Evolutionary conservation across 192 early-diverging fungal genomes (phyloP), one percentile per base, ranked within the genome.

Genomic region (Oehlia diaphana): DNA sequence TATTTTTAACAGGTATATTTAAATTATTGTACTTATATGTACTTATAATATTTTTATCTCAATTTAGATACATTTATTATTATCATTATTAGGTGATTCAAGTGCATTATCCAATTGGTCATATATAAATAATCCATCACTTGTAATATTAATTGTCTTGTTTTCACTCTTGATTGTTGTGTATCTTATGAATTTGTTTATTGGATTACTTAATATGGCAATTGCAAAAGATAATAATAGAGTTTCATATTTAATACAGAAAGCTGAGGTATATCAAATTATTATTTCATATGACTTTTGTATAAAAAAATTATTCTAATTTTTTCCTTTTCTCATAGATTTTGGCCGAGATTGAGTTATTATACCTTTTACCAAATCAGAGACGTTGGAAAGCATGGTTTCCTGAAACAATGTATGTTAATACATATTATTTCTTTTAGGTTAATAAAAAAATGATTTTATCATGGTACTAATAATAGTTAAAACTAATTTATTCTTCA

Each of bases 101-200:
- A 88, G 82, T 90, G 90, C 81, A 83, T 86, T 72, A 9, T 16
- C 28, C 4, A 35, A 67, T 13, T 67, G 65, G 65, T 33, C 31
- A 67, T 67, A 33, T 12, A 5, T 4, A 16, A 16, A 35, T 16
- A 67, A 67, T 19, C 65, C 65, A 35, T 6, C 28, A 4, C 13
- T 67, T 12, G 65, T 9, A 12, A 33, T 33, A 16, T 35, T 67
- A 19, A 67, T 67, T 9, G 3, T 31, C 16, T 31, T 6, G 12
- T 67, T 67, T 33, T 67, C 65, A 16, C 23, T 67, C 19, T 67
- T 67, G 26, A 19, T 33, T 7, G 33, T 33, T 31, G 33, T 67
- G 6, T 67, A 67, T 67, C 31, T 67, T 13, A 67, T 67, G 65
- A 67, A 67, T 31, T 35, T 67, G 33, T 33, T 67, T 33, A 67